These are phyloP conservation scores for Gigaspora rosea DNA, from an alignment of 192 early-diverging fungal genomes.

Conservation along the genomic window DNA sequence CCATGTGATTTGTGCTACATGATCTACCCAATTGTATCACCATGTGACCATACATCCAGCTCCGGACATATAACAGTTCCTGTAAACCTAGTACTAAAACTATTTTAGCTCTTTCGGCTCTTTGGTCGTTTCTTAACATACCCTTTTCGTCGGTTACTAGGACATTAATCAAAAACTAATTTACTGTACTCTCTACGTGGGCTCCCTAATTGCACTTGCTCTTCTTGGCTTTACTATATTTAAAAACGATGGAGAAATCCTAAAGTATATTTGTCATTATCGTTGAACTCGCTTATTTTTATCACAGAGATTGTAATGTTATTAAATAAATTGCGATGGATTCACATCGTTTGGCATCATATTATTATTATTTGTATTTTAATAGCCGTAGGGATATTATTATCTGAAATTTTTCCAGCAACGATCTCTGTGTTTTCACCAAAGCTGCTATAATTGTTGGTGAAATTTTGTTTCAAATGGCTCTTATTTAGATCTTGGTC, in stretches of 20 bases:
- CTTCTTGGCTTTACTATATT: neutral
- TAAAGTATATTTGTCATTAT: neutral
- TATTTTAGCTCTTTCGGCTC: conserved; percentile 2
- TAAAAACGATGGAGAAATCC: neutral
- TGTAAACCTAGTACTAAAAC: too few relatives aligned
- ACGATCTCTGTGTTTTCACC: conserved; percentile 19
- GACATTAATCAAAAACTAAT: conserved; percentile 8
- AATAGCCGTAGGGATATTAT: conserved; percentile 17
- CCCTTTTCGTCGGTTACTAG: conserved; percentile 2
- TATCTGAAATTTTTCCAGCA: conserved; percentile 9
- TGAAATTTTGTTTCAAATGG: neutral
- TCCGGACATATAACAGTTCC: too few relatives aligned
- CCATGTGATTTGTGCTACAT: too few relatives aligned
- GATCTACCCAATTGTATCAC: too few relatives aligned
- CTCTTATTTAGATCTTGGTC: too few relatives aligned
- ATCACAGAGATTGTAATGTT: neutral
- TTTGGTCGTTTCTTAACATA: neutral
- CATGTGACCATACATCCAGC: too few relatives aligned
- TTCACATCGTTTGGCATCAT: neutral
- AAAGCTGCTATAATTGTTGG: neutral
- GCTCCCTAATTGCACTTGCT: neutral
- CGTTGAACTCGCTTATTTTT: neutral
- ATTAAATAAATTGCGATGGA: neutral
- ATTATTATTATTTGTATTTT: conserved; percentile 1
- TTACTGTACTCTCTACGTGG: neutral